Evolutionary conservation across 306 rosid species (phyloP), one percentile per base, ranked within the genome.

Genomic region (Quercus berberidifolia): DNA sequence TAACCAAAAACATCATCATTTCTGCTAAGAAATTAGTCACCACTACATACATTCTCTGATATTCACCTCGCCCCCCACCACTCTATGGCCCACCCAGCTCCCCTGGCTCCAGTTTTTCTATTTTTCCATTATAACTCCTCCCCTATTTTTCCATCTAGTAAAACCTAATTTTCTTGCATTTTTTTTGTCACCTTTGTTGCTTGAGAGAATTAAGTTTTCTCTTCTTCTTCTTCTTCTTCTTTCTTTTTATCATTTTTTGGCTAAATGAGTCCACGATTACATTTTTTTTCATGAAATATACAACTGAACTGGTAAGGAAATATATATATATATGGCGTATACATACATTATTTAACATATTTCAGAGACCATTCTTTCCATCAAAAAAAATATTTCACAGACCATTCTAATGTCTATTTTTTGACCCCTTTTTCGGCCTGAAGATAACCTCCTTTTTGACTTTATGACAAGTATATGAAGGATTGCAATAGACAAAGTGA

Each of bases 1-100:
- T 55, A 59, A 76, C 43, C 65, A 55, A 87, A 57, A 87, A 87
- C 90, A 87, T 79, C 71, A 89, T 89, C 85, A 89, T 87, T 74
- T 85, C 81, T 12, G 63, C 46, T 55, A 41, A 79, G 90, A 89
- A 87, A 38, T 38, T 38, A 85, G 88, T 81, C 57, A 7, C 73
- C 84, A 75, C 80, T 78, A 75, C 57, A 74, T 80, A 78, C 74
- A 76, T 79, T 82, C 84, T 76, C 84, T 76, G 82, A 84, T 82
- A 69, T 85, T 81, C 79, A 80, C 72, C 83, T 83, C 2, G 8
- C 43, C 41, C 38, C 7, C 7, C 7, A 2, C 70, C 76, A 75
- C 82, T 74, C 69, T 65, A 0, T 65, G 88, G 76, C 86, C 92
- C 90, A 86, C 87, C n/a, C 79, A 76, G 80, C 82, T 75, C 84